Evolutionary conservation across 2,329 filamentous ascomycete genomes (phyloP).

Genomic region (Cladosporium sp.): DNA sequence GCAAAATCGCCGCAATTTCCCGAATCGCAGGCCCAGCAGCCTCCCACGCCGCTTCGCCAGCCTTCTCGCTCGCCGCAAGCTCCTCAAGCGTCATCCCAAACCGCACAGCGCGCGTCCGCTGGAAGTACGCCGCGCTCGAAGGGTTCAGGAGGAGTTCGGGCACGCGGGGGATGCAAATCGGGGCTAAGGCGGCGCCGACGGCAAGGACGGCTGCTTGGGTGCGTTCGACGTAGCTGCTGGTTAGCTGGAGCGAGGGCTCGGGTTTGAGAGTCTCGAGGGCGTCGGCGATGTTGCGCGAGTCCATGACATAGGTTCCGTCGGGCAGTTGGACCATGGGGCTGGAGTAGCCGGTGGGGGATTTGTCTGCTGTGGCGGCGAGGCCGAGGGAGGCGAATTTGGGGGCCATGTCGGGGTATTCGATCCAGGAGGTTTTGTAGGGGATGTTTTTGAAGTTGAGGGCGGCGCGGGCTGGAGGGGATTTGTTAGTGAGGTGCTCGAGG

Average conservation of each 20-base stretch:
- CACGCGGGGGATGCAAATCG: constrained; percentile 52
- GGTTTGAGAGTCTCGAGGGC: constrained; percentile 62
- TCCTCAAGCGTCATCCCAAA: constrained; percentile 58
- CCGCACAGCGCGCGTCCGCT: constrained; percentile 49
- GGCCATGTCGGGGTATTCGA: constrained; percentile 65
- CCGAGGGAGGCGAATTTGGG: constrained; percentile 53
- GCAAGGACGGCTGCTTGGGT: constrained; percentile 43
- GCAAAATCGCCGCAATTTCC: constrained; percentile 48
- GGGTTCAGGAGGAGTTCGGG: constrained; percentile 54
- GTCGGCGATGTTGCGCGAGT: constrained; percentile 61
- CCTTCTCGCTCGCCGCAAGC: constrained; percentile 40
- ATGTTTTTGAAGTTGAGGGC: constrained; percentile 67
- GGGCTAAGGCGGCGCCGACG: constrained; percentile 41
- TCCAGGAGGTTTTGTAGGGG: constrained; percentile 68
- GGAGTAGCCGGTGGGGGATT: constrained; percentile 47
- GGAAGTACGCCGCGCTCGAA: constrained; percentile 57
- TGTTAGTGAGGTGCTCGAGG: constrained; percentile 14
- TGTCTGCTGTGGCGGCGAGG: constrained; percentile 48
- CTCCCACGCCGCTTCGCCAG: constrained; percentile 54
- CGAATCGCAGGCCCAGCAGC: constrained; percentile 41
- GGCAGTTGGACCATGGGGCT: constrained; percentile 58
- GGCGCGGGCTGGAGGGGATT: constrained; percentile 57
- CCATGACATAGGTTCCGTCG: constrained; percentile 62
- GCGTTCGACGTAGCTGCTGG: constrained; percentile 50
- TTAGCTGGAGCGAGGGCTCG: constrained; percentile 57